Percentiles rank a stretch among this genome's conserved stretches.
Evolutionary conservation across 768 basidiomycete genomes (phyloP).

Genomic region (Tubosaeta brunneosetosa): DNA sequence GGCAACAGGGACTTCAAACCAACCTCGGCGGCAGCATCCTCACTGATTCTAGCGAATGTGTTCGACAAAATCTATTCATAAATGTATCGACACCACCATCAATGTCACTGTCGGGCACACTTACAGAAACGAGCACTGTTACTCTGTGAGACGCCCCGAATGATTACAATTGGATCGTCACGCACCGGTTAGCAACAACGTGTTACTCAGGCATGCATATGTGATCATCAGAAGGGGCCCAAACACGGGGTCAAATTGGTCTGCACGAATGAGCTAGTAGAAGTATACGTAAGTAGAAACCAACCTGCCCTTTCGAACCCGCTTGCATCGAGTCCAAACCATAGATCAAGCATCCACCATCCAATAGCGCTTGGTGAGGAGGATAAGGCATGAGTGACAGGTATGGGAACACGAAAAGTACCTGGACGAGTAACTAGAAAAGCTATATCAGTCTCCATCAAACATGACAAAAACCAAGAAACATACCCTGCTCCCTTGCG

Average conservation of each 20-base stretch:
- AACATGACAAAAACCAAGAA: background rate
- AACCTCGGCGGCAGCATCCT: constrained; percentile 91
- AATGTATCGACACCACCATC: background rate
- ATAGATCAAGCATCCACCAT: constrained; percentile 94
- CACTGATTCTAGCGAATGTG: constrained; percentile 90
- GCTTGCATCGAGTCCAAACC: constrained; percentile 91
- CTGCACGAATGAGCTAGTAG: constrained; percentile 30
- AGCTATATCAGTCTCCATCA: constrained; percentile 11
- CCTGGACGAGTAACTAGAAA: constrained; percentile 32
- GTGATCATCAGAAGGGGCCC: constrained; percentile 89
- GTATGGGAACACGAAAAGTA: constrained; percentile 14
- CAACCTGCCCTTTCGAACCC: constrained; percentile 81
- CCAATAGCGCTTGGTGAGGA: constrained; percentile 51
- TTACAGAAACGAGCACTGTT: constrained; percentile 75
- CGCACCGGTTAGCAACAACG: constrained; percentile 83
- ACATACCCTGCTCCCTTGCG: constrained; percentile 55
- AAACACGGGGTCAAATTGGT: constrained; percentile 77
- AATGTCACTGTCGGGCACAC: constrained; percentile 21
- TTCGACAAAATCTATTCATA: constrained; percentile 80
- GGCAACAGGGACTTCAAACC: constrained; percentile 1
- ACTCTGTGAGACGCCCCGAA: constrained; percentile 4
- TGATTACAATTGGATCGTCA: constrained; percentile 8
- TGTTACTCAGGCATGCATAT: constrained; percentile 91
- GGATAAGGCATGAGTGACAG: background rate
- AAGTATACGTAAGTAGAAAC: constrained; percentile 26